Evolutionary conservation across 257 asterid species (phyloP).

Genomic region (Handroanthus guayacan): DNA sequence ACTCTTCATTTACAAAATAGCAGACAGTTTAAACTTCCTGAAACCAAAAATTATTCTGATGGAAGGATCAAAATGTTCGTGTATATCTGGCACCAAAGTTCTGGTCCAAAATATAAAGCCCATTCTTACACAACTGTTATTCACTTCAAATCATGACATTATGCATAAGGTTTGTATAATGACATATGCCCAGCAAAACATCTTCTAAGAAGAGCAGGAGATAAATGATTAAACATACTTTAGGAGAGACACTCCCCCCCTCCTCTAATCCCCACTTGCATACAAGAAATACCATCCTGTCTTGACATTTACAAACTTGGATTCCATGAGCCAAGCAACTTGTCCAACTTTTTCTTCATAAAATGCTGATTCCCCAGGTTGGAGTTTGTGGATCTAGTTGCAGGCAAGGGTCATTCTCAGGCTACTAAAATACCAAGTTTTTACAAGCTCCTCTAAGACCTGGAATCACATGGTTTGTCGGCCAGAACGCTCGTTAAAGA

Average conservation of each 20-base stretch:
- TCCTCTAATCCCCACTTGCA: background rate
- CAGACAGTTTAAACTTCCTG: slow-evolving; percentile 8
- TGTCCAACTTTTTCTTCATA: background rate
- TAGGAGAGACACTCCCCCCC: background rate
- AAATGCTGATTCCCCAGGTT: background rate
- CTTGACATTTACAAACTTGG: slow-evolving; percentile 2
- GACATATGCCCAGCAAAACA: background rate
- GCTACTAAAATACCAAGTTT: slow-evolving; percentile 6
- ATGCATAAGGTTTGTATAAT: background rate
- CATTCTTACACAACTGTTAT: background rate
- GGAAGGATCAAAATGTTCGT: background rate
- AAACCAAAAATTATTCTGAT: slow-evolving; percentile 13
- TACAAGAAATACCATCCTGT: background rate
- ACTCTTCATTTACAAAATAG: background rate
- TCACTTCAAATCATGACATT: background rate
- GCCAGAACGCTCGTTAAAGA: slow-evolving; percentile 20
- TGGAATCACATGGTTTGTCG: background rate
- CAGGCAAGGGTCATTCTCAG: background rate
- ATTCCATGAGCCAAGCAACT: background rate
- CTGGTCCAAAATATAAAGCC: background rate
- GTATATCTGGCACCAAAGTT: background rate
- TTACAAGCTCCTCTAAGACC: background rate
- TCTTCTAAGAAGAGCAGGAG: background rate
- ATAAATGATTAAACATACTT: background rate
- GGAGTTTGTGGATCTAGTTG: slow-evolving; percentile 8